These are phyloP conservation scores for Rhodotorula mucilaginosa DNA, from an alignment of 1,284 basidiomycete genomes.

Conservation along the genomic window DNA sequence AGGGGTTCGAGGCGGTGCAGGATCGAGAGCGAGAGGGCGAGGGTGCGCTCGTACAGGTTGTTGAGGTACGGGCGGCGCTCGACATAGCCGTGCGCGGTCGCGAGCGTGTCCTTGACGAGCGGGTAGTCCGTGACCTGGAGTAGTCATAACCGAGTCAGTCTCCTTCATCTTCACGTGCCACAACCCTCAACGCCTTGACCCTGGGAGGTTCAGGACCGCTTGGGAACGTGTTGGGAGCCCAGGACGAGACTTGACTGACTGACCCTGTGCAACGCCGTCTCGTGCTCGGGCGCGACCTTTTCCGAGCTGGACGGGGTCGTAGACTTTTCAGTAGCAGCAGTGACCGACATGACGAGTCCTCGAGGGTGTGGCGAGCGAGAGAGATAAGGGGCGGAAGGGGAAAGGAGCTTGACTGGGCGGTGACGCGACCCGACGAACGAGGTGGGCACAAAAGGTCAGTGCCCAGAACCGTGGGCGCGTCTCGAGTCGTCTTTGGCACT, in stretches of 20 bases:
- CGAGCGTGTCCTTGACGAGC: constrained; percentile 37
- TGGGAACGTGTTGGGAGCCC: too few relatives aligned
- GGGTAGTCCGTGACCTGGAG: constrained; percentile 34
- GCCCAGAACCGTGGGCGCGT: neutral
- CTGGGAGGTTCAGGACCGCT: too few relatives aligned
- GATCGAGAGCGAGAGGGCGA: constrained; percentile 18
- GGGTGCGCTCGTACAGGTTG: constrained; percentile 25
- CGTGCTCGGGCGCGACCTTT: neutral
- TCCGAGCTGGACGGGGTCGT: neutral
- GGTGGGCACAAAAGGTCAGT: neutral
- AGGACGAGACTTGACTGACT: neutral
- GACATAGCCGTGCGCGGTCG: constrained; percentile 24
- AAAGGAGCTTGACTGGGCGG: neutral
- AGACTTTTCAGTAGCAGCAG: constrained; percentile 8
- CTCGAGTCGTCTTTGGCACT: neutral
- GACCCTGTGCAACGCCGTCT: constrained; percentile 16
- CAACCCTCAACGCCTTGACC: too few relatives aligned
- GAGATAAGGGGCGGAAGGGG: too few relatives aligned
- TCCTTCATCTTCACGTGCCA: too few relatives aligned
- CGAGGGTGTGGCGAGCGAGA: neutral
- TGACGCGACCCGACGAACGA: neutral
- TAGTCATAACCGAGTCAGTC: neutral
- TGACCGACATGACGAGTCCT: neutral
- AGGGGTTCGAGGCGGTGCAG: constrained; percentile 29
- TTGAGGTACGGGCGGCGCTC: constrained; percentile 21